These are phyloP conservation scores for Rhizomucor pusillus DNA, from an alignment of 371 early-diverging fungal genomes.

Conservation along the genomic window DNA sequence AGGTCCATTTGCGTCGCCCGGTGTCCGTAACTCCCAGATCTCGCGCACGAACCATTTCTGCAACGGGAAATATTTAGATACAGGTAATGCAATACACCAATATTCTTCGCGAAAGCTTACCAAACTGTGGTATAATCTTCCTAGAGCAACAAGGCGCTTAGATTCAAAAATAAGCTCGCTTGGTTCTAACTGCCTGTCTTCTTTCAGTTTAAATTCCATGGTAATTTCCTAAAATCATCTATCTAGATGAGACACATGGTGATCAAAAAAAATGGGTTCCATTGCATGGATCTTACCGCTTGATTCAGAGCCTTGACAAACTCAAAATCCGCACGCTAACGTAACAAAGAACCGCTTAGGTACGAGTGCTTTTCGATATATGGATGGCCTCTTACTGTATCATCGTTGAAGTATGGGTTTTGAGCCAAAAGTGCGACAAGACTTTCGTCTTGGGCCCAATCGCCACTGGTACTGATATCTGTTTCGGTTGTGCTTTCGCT, in stretches of 20 bases:
- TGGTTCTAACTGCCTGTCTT: constrained; percentile 72
- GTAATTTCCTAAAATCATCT: constrained; percentile 62
- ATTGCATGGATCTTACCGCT: constrained; percentile 25
- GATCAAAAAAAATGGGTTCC: not conserved
- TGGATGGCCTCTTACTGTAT: constrained; percentile 20
- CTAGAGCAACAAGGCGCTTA: constrained; percentile 71
- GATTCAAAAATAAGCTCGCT: constrained; percentile 84
- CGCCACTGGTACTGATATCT: constrained; percentile 59
- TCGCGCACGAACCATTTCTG: constrained; percentile 73
- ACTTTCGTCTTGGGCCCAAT: constrained; percentile 81
- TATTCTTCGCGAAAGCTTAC: constrained; percentile 45
- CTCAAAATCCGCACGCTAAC: constrained; percentile 32
- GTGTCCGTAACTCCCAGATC: constrained; percentile 57
- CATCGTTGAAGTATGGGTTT: constrained; percentile 59
- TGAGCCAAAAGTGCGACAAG: constrained; percentile 63
- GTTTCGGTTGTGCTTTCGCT: constrained; percentile 36
- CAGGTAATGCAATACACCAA: not conserved
- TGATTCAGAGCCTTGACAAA: constrained; percentile 41
- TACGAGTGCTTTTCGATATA: not conserved
- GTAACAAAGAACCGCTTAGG: too few species aligned
- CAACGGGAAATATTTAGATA: not conserved
- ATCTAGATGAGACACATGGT: not conserved
- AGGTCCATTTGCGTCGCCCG: constrained; percentile 5
- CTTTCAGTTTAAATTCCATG: constrained; percentile 76
- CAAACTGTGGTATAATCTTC: constrained; percentile 78